Base-by-base conservation (phyloP, 768 basidiomycete genomes). In the Pleurotus eryngii region DNA sequence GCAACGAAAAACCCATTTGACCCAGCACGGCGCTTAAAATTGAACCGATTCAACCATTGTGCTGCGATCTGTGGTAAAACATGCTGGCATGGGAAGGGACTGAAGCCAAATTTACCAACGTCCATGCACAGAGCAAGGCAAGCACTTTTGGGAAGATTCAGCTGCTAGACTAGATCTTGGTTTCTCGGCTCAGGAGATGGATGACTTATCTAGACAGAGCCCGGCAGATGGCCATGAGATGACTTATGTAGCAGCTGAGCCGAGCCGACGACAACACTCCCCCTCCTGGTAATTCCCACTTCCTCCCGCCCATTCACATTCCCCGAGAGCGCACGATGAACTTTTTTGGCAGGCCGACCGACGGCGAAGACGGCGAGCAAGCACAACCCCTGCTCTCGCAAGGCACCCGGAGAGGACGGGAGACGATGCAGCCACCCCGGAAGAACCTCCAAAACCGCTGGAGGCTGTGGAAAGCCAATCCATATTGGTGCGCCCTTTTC, bases 401-500 rank as follows among this genome's bases (percentile, higher is more conserved):
- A 15, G 24, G 38, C 15, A 42, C 20, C 9, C 37, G 38, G 18
- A 39, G 39, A 54, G 38, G 17, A 22, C 42, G 15, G 51, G 37
- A 42, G 39, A 20, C 12, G 39, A 24, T 24, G 17, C 43, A 14
- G 18, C 12, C n/a, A 24, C 11, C 24, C 12, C 8, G 55, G 14
- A 27, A 30, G 26, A 45, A 30, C 5, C 45, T 17, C 27, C 14
- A 39, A 14, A 18, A 8, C 15, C 43, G 26, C 38, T 30, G 55
- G 35, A 24, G 57, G 11, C 56, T 63, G 30, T 74, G 70, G 66
- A 70, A 69, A 54, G 72, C 80, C 2, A 71, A 73, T 60, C 78
- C 80, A 11, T 76, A 71, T 62, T 81, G 80, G 80, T 80, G 50
- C 53, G 72, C 62, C 39, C 37, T 38, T 30, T 56, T 50, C 55